Conservation (phyloP, 805 yeast genomes). For the Nadsonia fulvescens region DNA sequence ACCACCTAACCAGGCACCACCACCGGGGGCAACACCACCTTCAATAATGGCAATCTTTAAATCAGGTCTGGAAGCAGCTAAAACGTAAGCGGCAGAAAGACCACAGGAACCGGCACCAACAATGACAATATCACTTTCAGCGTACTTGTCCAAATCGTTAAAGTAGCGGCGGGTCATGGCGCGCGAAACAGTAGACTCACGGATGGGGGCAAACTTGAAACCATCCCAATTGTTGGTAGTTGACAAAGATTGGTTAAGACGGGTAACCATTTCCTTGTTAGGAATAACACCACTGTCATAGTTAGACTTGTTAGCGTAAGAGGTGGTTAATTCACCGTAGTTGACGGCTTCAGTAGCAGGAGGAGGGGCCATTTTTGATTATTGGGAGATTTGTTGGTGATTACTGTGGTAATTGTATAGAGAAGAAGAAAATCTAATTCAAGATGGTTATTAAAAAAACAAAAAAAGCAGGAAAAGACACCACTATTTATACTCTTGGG, state of each 20-base stretch:
- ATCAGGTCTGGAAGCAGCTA: constrained; percentile 61
- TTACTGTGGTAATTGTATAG: too few species aligned
- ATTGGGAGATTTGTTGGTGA: too few species aligned
- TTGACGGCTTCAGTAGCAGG: too few species aligned
- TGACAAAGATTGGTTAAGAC: constrained; percentile 5
- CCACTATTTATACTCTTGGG: too few species aligned
- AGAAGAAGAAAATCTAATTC: too few species aligned
- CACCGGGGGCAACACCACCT: constrained; percentile 62
- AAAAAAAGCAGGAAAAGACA: too few species aligned
- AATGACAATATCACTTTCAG: constrained; percentile 58
- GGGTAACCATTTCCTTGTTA: constrained; percentile 4
- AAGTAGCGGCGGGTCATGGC: constrained; percentile 68
- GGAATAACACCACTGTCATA: too few species aligned
- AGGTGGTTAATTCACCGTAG: too few species aligned
- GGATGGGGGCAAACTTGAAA: constrained; percentile 51
- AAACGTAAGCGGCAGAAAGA: constrained; percentile 53
- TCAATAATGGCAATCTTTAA: constrained; percentile 57
- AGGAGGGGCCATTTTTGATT: too few species aligned
- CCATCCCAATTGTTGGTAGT: constrained; percentile 36
- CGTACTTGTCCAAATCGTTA: constrained; percentile 51
- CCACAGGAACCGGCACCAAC: constrained; percentile 72
- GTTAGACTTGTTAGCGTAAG: too few species aligned
- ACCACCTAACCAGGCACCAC: constrained; percentile 68
- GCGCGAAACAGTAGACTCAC: constrained; percentile 63
- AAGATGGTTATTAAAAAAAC: too few species aligned